These are phyloP conservation scores for Tribonema minus DNA, from an alignment of 108 stramenopile genomes.

Conservation along the genomic window DNA sequence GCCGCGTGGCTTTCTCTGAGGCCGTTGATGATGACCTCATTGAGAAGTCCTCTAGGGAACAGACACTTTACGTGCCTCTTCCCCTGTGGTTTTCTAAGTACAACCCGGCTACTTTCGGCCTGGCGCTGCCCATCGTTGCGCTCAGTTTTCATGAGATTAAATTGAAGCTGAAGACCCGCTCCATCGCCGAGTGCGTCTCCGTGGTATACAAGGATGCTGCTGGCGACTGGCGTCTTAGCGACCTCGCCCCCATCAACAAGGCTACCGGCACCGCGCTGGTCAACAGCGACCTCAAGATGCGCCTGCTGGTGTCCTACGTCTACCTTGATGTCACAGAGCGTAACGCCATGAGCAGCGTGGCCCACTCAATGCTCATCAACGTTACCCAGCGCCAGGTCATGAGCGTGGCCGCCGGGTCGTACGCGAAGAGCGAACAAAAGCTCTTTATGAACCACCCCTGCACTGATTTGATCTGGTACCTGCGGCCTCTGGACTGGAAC, in stretches of 20 bases:
- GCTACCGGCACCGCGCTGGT: not conserved
- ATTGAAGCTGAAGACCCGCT: too few relatives aligned
- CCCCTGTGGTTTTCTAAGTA: too few relatives aligned
- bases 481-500: too few relatives aligned
- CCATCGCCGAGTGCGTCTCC: too few relatives aligned
- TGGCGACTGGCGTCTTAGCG: too few relatives aligned
- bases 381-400: too few relatives aligned
- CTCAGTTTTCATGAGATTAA: too few relatives aligned
- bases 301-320: not conserved
- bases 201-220: too few relatives aligned
- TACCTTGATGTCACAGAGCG: too few relatives aligned
- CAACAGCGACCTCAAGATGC: not conserved
- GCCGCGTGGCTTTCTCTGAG: not conserved
- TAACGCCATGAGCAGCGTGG: not conserved
- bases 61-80: not conserved
- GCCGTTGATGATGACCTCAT: slow-evolving; percentile 1
- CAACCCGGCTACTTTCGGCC: too few relatives aligned
- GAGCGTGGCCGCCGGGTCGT: not conserved
- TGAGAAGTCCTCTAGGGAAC: not conserved
- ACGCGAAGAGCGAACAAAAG: not conserved
- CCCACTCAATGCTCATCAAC: not conserved
- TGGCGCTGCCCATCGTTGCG: not conserved
- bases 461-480: not conserved
- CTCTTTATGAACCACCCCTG: not conserved
- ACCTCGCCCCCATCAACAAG: not conserved